Base-by-base conservation (phyloP, 73 alveolate genomes). In the Stentor roeselii region DNA sequence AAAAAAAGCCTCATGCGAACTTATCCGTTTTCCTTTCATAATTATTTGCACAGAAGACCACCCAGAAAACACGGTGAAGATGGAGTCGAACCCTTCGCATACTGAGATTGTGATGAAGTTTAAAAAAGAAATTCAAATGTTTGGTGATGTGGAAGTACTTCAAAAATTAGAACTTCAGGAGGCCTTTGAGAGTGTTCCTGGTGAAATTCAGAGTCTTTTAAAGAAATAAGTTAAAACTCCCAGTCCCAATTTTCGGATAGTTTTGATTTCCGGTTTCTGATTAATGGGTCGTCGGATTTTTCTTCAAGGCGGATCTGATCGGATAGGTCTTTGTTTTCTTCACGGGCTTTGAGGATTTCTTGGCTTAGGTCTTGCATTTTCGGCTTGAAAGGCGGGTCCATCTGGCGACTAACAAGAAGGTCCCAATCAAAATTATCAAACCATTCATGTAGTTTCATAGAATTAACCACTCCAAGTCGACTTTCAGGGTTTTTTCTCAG, bases 91-190 rank as follows among this genome's bases (percentile, higher is more conserved):
- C 34, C n/a, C 41, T 27, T 21, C 80, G 14, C n/a, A 67, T 21
- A 67, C 80, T 0, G 80, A 67, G 34, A 32, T 67, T 34, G 21
- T 27, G 42, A 67, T 67, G n/a, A 67, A 67, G 34, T 67, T 67
- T 40, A 21, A 67, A 67, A 67, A 67, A 67, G 80, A 67, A 67
- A 67, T 67, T 40, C n/a, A 67, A 67, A n/a, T 67, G 41, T 67
- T 30, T 40, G 80, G 80, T 0, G 80, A 67, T 40, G 1, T 67
- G 34, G 80, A 67, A 21, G 37, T 67, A 27, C 41, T 67, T 40
- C 27, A 27, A 1, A 67, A 67, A 67, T 11, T 67, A 32, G 41
- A 67, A 21, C 14, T 67, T 30, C 41, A n/a, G 14, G 14, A n/a
- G 14, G 80, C 6, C n/a, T 21, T 21, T 67, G 11, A 21, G 41